Base-by-base conservation (phyloP, 768 basidiomycete species). In the Tylopilus balloui region DNA sequence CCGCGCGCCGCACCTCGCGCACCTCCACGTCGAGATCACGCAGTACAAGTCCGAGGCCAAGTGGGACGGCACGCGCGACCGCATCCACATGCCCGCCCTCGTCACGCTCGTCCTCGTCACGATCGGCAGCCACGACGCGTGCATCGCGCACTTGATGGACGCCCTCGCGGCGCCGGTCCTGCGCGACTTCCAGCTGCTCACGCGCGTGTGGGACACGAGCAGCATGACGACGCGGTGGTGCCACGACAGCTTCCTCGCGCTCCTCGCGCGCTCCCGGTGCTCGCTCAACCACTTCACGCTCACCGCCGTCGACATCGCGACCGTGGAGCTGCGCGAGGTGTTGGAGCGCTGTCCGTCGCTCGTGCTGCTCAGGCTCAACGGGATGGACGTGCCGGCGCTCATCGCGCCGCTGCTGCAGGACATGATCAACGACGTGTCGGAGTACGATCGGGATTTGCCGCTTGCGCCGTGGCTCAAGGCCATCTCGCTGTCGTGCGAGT, bases 191-290 rank as follows among this genome's bases (percentile, higher is more conserved):
- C 60, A 62, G 56, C 42, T 66, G 45, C 62, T 66, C 42, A 65
- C 64, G 27, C 64, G 64, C 23, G 64, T 65, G n/a, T 65, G 64
- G 64, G 64, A 65, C n/a, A 52, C 59, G 55, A 64, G 64, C 53
- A 25, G 2, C 5, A 66, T 65, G 64, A 36, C 44, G 19, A 66
- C 64, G 39, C 40, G 53, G 17, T 65, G 64, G 64, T 62, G 60
- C 24, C 64, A 65, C 27, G 65, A 65, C 10, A 60, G 57, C 46
- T 66, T 66, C 7, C 0, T 66, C 4, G 54, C 23, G 21, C 56
- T 66, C 15, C 56, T 66, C 21, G 58, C 53, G 0, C 63, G 65
- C 21, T 66, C 64, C 19, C 52, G 48, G 44, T 66, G 64, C 17
- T 57, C 60, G 29, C 58, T 66, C 37, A 65, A 65, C 56, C 64